Conservation (phyloP, 129 eudicot genomes). For the Arctium minus region DNA sequence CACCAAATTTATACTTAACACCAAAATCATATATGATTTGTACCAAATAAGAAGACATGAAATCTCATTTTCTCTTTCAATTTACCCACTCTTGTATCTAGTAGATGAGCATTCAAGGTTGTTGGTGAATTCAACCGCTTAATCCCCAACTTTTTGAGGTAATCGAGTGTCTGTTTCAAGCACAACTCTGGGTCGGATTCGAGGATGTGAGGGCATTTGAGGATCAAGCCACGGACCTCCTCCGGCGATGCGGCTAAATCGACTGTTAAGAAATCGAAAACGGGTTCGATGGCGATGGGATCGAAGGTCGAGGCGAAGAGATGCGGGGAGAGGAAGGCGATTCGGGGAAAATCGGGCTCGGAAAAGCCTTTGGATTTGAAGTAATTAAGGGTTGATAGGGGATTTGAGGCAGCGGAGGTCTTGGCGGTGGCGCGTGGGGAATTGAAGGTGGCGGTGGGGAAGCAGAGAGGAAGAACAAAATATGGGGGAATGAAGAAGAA, state of each 20-base stretch:
- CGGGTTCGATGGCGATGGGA: slow-evolving; percentile 28
- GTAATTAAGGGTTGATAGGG: too few species aligned
- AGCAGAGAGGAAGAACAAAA: slow-evolving; percentile 12
- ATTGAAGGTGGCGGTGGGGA: slow-evolving; percentile 35
- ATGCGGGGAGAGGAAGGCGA: background rate
- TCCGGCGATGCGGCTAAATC: slow-evolving; percentile 40
- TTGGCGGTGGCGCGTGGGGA: slow-evolving; percentile 5
- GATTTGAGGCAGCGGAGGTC: too few species aligned
- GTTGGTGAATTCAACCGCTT: too few species aligned
- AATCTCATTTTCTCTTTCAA: slow-evolving; percentile 40
- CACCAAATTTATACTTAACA: too few species aligned
- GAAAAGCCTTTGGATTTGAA: too few species aligned
- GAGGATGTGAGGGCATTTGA: slow-evolving; percentile 8
- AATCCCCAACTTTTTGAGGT: too few species aligned
- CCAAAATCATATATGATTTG: too few species aligned
- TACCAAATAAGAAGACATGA: background rate
- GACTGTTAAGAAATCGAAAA: slow-evolving; percentile 38
- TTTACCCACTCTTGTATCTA: slow-evolving; percentile 47
- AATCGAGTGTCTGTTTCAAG: too few species aligned
- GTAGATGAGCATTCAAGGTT: slow-evolving; percentile 48
- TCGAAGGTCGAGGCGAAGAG: slow-evolving; percentile 37
- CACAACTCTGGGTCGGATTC: too few species aligned
- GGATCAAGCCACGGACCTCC: slow-evolving; percentile 35
- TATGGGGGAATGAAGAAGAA: slow-evolving; percentile 4
- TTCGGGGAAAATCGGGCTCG: too few species aligned